phyloP scores from a whole-genome alignment of 306 rosid genomes.

The Boehmeria nivea region DNA sequence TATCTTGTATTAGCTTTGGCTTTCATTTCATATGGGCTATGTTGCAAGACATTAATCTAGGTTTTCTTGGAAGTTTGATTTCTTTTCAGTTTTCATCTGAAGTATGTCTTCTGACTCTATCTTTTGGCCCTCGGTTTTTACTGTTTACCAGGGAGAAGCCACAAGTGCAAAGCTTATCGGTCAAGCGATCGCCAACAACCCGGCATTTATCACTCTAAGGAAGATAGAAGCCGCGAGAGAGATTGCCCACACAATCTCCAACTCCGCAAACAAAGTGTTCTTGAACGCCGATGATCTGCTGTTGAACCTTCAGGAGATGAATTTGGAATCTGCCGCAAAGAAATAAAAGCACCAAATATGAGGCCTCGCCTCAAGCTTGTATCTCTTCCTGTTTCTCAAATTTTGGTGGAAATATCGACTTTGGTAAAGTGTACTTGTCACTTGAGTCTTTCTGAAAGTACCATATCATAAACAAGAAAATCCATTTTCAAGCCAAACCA shows the following conservation, averaged over 20 bases:
- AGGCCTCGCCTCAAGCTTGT: constrained; percentile 2
- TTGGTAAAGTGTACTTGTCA: too few species aligned
- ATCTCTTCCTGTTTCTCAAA: too few species aligned
- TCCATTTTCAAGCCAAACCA: too few species aligned
- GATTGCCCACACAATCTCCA: constrained; percentile 68
- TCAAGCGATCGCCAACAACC: constrained; percentile 79
- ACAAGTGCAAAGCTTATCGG: constrained; percentile 88
- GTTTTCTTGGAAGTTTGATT: too few species aligned
- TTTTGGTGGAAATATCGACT: too few species aligned
- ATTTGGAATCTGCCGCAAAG: constrained; percentile 41
- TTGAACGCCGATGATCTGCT: constrained; percentile 70
- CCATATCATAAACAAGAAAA: too few species aligned
- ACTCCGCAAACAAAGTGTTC: constrained; percentile 70
- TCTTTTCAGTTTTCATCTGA: neutral
- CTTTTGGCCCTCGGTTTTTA: neutral
- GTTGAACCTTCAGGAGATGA: constrained; percentile 69
- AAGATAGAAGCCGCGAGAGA: constrained; percentile 93
- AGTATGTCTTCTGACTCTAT: constrained; percentile 6
- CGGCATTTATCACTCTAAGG: constrained; percentile 82
- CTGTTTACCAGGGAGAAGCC: constrained; percentile 72
- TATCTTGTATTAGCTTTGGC: too few species aligned
- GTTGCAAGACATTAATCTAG: neutral
- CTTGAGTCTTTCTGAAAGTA: too few species aligned
- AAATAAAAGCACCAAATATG: constrained; percentile 29
- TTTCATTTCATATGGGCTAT: too few species aligned